A percentile compares a stretch with the other conserved stretches of the same genome.
Conservation (phyloP, 2,329 filamentous ascomycete genomes). For the Penicillium glabrum region DNA sequence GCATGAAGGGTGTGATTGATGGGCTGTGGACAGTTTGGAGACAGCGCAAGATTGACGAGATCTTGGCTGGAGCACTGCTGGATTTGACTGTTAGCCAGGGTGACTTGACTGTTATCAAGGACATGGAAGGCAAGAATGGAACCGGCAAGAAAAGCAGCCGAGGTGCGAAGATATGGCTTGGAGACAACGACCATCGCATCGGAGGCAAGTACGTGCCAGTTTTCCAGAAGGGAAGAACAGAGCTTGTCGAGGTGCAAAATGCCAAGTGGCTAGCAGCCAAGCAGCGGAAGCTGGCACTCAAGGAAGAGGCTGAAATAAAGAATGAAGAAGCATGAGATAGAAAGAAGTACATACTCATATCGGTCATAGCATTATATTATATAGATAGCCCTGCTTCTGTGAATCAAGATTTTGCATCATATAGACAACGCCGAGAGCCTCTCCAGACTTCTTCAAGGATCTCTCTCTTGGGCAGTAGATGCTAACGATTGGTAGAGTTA, state of each 20-base stretch:
- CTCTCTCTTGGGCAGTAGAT: slow-evolving; percentile 68
- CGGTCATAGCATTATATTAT: slow-evolving; percentile 4
- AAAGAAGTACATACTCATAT: background rate
- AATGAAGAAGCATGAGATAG: slow-evolving; percentile 4
- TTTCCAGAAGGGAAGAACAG: slow-evolving; percentile 56
- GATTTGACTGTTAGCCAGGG: slow-evolving; percentile 56
- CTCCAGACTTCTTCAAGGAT: slow-evolving; percentile 91
- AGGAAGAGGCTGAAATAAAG: slow-evolving; percentile 17
- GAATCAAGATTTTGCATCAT: slow-evolving; percentile 60
- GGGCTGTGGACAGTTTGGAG: slow-evolving; percentile 82
- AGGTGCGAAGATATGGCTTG: slow-evolving; percentile 58
- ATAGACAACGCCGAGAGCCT: slow-evolving; percentile 77
- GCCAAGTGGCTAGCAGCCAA: slow-evolving; percentile 57
- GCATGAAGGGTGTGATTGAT: slow-evolving; percentile 66
- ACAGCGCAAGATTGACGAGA: slow-evolving; percentile 82
- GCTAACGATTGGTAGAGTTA: slow-evolving; percentile 35
- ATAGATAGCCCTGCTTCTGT: slow-evolving; percentile 2
- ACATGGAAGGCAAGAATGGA: slow-evolving; percentile 21
- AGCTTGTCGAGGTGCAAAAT: slow-evolving; percentile 63
- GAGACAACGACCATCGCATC: slow-evolving; percentile 54
- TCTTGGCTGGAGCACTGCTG: slow-evolving; percentile 73
- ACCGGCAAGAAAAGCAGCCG: slow-evolving; percentile 29
- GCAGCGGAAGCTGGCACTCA: slow-evolving; percentile 41
- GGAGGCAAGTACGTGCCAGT: slow-evolving; percentile 60
- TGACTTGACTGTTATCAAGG: slow-evolving; percentile 30